Percentiles rank a stretch among this genome's conserved stretches.
These are phyloP conservation scores for Dioscorea cayenensis DNA, from an alignment of 116 monocot genomes.

Conservation along the genomic window DNA sequence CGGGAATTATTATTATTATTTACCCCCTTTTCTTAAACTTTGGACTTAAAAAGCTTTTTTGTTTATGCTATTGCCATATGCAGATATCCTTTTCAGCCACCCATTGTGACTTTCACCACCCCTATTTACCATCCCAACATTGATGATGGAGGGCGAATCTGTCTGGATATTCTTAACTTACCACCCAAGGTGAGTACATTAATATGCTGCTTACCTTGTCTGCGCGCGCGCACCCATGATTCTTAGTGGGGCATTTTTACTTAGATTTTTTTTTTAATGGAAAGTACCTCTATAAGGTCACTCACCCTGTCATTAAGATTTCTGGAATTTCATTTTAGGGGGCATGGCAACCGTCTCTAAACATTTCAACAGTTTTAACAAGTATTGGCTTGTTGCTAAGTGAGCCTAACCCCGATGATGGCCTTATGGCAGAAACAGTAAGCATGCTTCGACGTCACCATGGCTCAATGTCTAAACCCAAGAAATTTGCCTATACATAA, in stretches of 20 bases:
- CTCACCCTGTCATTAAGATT: not conserved
- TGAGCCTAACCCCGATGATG: conserved; percentile 95
- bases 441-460: conserved; percentile 15
- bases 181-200: conserved; percentile 72
- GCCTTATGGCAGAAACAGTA: conserved; percentile 88
- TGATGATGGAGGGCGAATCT: conserved; percentile 90
- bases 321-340: conserved; percentile 33
- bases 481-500: not conserved
- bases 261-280: not conserved
- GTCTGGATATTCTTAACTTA: conserved; percentile 95
- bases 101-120: conserved; percentile 75
- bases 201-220: not conserved
- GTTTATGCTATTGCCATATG: conserved; percentile 5
- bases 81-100: conserved; percentile 96
- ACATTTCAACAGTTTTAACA: conserved; percentile 79
- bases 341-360: conserved; percentile 84
- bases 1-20: not conserved
- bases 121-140: conserved; percentile 98
- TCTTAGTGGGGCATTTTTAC: not conserved
- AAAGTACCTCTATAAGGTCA: not conserved
- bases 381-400: conserved; percentile 78
- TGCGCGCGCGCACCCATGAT: not conserved
- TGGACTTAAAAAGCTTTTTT: not conserved
- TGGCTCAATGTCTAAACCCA: not conserved
- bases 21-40: not conserved